These are phyloP conservation scores for Rubus idaeus DNA, from an alignment of 306 rosid genomes.

Conservation along the genomic window DNA sequence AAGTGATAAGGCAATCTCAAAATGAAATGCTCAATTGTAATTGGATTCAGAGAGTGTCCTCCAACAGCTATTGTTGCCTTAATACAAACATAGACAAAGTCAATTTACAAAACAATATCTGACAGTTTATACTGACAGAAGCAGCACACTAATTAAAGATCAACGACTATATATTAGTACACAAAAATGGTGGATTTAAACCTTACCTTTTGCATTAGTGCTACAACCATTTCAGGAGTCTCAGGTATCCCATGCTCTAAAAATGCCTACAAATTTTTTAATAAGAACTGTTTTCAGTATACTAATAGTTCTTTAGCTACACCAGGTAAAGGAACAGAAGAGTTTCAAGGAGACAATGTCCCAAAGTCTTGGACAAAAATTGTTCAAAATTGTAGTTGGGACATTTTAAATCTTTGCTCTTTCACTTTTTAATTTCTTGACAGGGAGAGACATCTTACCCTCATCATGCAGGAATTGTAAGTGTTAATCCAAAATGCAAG, in stretches of 20 bases:
- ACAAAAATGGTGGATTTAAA: constrained; percentile 12
- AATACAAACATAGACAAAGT: constrained; percentile 11
- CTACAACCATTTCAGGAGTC: constrained; percentile 88
- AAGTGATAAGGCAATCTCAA: constrained; percentile 94
- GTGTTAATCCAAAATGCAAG: constrained; percentile 97
- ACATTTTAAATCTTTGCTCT: neutral
- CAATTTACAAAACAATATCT: neutral
- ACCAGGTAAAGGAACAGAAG: neutral
- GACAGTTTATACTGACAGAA: neutral
- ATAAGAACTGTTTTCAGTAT: constrained; percentile 15
- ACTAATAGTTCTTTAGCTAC: neutral
- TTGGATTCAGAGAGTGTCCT: constrained; percentile 82
- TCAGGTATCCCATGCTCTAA: constrained; percentile 84
- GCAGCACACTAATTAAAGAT: neutral
- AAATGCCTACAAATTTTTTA: constrained; percentile 57
- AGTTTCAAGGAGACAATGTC: neutral
- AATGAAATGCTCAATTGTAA: constrained; percentile 92
- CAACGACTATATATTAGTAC: neutral
- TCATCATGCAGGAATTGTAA: constrained; percentile 86
- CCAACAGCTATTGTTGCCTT: constrained; percentile 85
- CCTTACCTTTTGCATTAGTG: constrained; percentile 87
- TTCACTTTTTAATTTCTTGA: neutral
- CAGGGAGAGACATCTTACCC: constrained; percentile 49
- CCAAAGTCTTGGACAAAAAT: neutral
- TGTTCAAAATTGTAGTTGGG: neutral